Percentiles rank a stretch among this genome's conserved stretches.
Conservation (phyloP, 2,329 filamentous ascomycete species). For the Pseudogymnoascus pannorum region DNA sequence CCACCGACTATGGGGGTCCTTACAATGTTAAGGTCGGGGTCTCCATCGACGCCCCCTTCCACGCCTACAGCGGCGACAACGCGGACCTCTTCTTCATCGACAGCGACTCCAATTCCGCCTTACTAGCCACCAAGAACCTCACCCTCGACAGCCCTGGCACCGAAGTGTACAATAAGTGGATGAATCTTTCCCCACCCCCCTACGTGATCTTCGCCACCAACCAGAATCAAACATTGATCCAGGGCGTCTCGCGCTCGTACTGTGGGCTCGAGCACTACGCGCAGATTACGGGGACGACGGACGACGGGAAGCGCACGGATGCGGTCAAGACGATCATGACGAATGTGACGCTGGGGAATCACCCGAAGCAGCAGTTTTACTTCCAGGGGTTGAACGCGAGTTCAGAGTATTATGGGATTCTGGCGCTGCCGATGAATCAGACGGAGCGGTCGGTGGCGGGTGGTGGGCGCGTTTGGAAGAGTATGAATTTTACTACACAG, state of each 20-base stretch:
- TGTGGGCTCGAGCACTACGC: slow-evolving; percentile 69
- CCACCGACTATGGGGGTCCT: slow-evolving; percentile 46
- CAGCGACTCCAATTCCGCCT: slow-evolving; percentile 68
- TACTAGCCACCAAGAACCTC: slow-evolving; percentile 72
- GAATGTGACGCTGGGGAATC: slow-evolving; percentile 53
- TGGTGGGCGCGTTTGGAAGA: slow-evolving; percentile 68
- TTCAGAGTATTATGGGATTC: slow-evolving; percentile 63
- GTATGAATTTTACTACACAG: slow-evolving; percentile 71
- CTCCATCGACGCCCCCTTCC: slow-evolving; percentile 72
- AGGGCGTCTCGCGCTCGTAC: slow-evolving; percentile 70
- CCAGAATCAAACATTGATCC: slow-evolving; percentile 48
- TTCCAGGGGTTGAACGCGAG: slow-evolving; percentile 66
- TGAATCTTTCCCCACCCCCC: slow-evolving; percentile 52
- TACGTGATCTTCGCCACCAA: slow-evolving; percentile 75
- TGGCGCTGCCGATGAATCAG: slow-evolving; percentile 55
- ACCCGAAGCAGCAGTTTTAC: slow-evolving; percentile 84
- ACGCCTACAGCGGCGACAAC: slow-evolving; percentile 45
- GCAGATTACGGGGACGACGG: slow-evolving; percentile 51
- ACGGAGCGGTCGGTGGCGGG: slow-evolving; percentile 53
- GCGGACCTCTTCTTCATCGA: slow-evolving; percentile 68
- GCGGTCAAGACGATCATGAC: slow-evolving; percentile 58
- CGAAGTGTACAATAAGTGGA: slow-evolving; percentile 46
- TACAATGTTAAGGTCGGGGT: slow-evolving; percentile 80
- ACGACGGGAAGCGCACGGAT: slow-evolving; percentile 40
- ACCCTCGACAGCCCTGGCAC: slow-evolving; percentile 43